Base-by-base conservation (phyloP, 164 flowering plant species). In the Echeveria elegans region DNA sequence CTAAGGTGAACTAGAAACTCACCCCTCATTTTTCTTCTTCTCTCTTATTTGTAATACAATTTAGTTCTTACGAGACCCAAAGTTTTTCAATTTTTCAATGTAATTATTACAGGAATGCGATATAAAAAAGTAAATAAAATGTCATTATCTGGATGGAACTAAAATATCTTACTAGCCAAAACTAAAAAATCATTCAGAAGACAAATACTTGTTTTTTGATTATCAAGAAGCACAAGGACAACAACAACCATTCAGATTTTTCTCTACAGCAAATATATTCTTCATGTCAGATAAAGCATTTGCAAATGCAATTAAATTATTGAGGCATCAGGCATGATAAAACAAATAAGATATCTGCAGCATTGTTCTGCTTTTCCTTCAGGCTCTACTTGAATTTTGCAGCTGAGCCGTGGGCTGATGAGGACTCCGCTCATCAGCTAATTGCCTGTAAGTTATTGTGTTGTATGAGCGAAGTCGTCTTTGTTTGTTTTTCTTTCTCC, bases 401-500 rank as follows among this genome's bases (percentile, higher is more conserved):
- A 52, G 58, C 58, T 52, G 58, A 23, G 58, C 58, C 2, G 26
- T 9, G 11, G 61, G 61, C n/a, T n/a, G n/a, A n/a, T 26, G 61
- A 28, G 56, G 56, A 50, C 1, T 50, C 7, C 0, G 8, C 11
- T 28, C 30, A 28, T 56, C 34, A n/a, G n/a, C n/a, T n/a, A n/a
- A 21, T 29, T 56, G 61, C n/a, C 34, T 28, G 19, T 4, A 12
- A 56, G 61, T 56, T 26, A 56, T 56, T 28, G 32, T 56, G 61
- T 28, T 28, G 32, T 56, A 56, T 26, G 61, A 28, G 16, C 61
- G 32, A 29, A 56, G 61, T 28, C 4, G 23, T 56, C 61, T 28
- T 28, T 56, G 61, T 29, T 56, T 56, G 61, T 28, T 56, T 56
- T 56, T 56, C 61, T 56, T 56, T 28, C 61, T 56, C 61, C 61